These are phyloP conservation scores for Boletellus dicymbophilus DNA, from an alignment of 1,284 basidiomycete species.

Conservation along the genomic window DNA sequence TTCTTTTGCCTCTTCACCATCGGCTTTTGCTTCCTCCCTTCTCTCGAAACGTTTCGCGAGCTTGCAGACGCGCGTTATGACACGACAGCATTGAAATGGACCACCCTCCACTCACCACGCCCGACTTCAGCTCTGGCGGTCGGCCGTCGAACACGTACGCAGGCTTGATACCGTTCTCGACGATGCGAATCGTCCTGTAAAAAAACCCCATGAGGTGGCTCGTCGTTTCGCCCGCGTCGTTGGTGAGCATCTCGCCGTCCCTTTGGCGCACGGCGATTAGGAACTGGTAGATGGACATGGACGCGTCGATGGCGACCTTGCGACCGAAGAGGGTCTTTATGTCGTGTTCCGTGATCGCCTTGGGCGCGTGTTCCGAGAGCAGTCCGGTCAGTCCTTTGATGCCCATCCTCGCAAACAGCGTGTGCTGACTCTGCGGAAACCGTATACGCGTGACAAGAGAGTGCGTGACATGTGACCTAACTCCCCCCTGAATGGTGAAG, in stretches of 20 bases:
- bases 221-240: slow-evolving; percentile 95
- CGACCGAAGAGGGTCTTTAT: slow-evolving; percentile 98
- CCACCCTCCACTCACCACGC: slow-evolving; percentile 72
- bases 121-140: slow-evolving; percentile 95
- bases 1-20: slow-evolving; percentile 96
- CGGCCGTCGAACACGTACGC: slow-evolving; percentile 99
- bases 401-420: slow-evolving; percentile 53
- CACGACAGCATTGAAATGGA: background rate
- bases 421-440: too few relatives aligned
- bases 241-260: slow-evolving; percentile 96
- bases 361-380: slow-evolving; percentile 88
- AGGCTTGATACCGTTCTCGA: slow-evolving; percentile 99
- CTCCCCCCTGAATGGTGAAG: too few relatives aligned
- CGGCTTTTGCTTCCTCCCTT: slow-evolving; percentile 92
- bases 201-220: slow-evolving; percentile 99
- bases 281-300: slow-evolving; percentile 96
- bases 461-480: slow-evolving; percentile 17
- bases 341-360: slow-evolving; percentile 86
- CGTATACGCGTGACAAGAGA: slow-evolving; percentile 11
- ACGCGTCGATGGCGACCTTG: slow-evolving; percentile 99
- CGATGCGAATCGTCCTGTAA: slow-evolving; percentile 96
- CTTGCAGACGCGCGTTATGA: slow-evolving; percentile 40
- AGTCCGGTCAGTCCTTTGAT: slow-evolving; percentile 94
- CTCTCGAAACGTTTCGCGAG: slow-evolving; percentile 91
- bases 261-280: slow-evolving; percentile 96